Conservation (phyloP, 192 early-diverging fungal genomes). For the Coemansia sp. region DNA sequence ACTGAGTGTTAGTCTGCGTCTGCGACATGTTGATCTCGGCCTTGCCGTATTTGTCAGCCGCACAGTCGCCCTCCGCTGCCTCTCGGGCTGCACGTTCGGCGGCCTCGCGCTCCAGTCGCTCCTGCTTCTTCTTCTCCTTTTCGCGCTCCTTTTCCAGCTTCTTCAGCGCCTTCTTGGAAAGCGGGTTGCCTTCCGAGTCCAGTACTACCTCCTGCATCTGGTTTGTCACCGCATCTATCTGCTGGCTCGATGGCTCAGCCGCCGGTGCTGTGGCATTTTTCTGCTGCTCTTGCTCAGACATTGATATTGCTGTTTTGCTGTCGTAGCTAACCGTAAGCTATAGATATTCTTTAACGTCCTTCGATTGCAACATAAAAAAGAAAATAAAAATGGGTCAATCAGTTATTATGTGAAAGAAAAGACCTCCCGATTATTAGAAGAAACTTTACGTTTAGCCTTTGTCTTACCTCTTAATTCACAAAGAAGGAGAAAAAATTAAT, state of each 20-base stretch:
- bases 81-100: constrained; percentile 66
- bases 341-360: no score
- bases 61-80: constrained; percentile 66
- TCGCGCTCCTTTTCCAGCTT: constrained; percentile 89
- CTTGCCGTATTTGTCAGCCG: constrained; percentile 83
- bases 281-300: constrained; percentile 39
- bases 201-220: constrained; percentile 57
- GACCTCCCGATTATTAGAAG: no score
- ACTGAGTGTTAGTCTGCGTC: constrained; percentile 65
- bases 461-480: no score
- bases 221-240: constrained; percentile 48
- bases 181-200: constrained; percentile 82
- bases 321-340: background rate
- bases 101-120: constrained; percentile 62
- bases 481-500: background rate
- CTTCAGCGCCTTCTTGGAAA: constrained; percentile 90
- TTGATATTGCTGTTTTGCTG: constrained; percentile 2
- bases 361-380: background rate
- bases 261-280: background rate
- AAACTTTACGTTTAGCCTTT: no score
- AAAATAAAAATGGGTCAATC: background rate
- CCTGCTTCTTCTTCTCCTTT: constrained; percentile 74
- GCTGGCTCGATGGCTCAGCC: constrained; percentile 2
- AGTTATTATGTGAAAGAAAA: background rate
- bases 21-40: constrained; percentile 84